Base-by-base conservation (phyloP, 208 protist genomes). In the Wallacemonas sp. region DNA sequence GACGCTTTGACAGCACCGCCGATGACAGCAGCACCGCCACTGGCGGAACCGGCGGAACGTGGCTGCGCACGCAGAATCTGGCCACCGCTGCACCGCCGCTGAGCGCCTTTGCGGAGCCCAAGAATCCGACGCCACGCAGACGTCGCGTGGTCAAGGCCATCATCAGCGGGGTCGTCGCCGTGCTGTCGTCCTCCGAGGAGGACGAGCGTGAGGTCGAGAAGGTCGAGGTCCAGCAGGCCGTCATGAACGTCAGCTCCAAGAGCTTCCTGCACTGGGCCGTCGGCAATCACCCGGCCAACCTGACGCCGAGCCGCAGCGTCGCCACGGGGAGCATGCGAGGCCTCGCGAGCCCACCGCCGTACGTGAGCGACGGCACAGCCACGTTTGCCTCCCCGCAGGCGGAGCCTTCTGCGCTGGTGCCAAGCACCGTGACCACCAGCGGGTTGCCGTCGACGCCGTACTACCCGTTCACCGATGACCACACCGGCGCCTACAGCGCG, bases 181-280 rank as follows among this genome's bases (percentile, higher is more conserved):
- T 59, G n/a, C 2, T 59, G 52, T 59, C 52, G 3, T 59, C 52
- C 10, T 59, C 52, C 7, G 52, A 41, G 16, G 52, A 59, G 31
- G 52, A 59, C 52, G 52, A 59, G 22, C 52, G 52, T 8, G 52
- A 59, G 31, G 52, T n/a, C 4, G 52, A 44, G 18, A 59, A 59
- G 31, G 52, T 59, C 3, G 29, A 59, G 31, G 52, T 25, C 18
- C 52, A 59, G 32, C 52, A 59, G 32, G 52, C 52, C 22, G 52
- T 18, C 31, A 59, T 59, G 52, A 59, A 22, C 31, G 32, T 31
- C 31, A 59, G 52, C 52, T 59, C 52, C 7, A 59, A 41, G 31
- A 59, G 52, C 20, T 59, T 59, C 1, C 52, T 59, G 4, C 52
- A 42, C 52, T 59, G 52, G 52, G 52, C 52, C 10, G 36, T 59